Conservation (phyloP, 441 rosid species). For the Euphorbia celastroides region DNA sequence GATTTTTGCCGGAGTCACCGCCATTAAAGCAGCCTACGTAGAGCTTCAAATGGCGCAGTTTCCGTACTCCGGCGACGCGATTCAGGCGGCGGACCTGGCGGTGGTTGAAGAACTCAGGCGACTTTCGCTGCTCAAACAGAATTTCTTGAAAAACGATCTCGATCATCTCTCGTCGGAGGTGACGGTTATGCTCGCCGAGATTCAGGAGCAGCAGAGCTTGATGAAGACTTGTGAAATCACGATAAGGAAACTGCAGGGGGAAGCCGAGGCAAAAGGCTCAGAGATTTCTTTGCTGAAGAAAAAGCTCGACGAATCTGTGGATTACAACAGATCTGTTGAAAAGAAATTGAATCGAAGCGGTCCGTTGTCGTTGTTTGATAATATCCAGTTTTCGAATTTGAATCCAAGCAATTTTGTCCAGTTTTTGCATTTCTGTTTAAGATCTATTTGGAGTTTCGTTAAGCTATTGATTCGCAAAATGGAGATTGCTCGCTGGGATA, state of each 20-base stretch:
- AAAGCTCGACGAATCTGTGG: slow-evolving; percentile 42
- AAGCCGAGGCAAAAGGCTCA: slow-evolving; percentile 54
- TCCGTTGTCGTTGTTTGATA: slow-evolving; percentile 46
- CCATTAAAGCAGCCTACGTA: slow-evolving; percentile 74
- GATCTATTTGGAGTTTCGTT: slow-evolving; percentile 65
- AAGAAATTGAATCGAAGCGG: slow-evolving; percentile 63
- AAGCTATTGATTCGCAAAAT: slow-evolving; percentile 57
- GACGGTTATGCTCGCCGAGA: slow-evolving; percentile 58
- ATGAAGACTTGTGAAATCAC: slow-evolving; percentile 61
- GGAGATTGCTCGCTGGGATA: slow-evolving; percentile 67
- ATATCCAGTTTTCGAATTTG: slow-evolving; percentile 40
- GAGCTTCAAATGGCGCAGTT: slow-evolving; percentile 77
- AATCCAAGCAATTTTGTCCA: slow-evolving; percentile 44
- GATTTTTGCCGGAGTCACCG: slow-evolving; percentile 63
- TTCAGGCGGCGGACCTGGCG: slow-evolving; percentile 60
- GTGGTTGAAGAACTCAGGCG: slow-evolving; percentile 56
- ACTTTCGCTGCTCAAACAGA: slow-evolving; percentile 67
- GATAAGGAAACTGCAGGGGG: slow-evolving; percentile 61
- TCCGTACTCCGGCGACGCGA: slow-evolving; percentile 66
- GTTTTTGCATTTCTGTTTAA: slow-evolving; percentile 43
- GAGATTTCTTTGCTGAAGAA: slow-evolving; percentile 46
- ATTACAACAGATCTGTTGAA: slow-evolving; percentile 43
- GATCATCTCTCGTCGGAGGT: slow-evolving; percentile 56
- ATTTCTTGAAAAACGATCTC: slow-evolving; percentile 61
- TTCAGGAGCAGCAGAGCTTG: slow-evolving; percentile 70